Evolutionary conservation across 1,284 basidiomycete species (phyloP).

Genomic region (Naganishia sp.): DNA sequence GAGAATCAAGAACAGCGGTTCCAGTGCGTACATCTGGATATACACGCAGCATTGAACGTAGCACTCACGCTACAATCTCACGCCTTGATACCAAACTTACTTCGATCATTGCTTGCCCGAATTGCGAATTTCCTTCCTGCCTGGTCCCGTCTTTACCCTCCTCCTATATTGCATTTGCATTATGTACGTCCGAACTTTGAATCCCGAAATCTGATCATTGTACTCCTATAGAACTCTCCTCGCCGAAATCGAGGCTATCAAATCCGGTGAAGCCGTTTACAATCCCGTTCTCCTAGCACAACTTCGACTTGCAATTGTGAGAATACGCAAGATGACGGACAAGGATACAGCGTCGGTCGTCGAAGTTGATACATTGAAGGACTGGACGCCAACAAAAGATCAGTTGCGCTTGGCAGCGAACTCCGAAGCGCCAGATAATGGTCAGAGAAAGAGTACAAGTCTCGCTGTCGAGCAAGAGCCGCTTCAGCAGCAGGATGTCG

Average conservation of each 20-base stretch:
- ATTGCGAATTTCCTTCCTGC: neutral
- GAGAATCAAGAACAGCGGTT: constrained; percentile 71
- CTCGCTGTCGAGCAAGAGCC: neutral
- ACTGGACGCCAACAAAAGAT: constrained; percentile 25
- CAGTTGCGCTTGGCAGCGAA: neutral
- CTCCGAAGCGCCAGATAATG: neutral
- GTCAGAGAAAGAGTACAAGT: neutral
- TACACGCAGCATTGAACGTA: too few species aligned
- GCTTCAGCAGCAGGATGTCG: neutral
- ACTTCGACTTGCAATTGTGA: constrained; percentile 5
- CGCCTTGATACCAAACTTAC: neutral
- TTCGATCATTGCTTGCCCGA: neutral
- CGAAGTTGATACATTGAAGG: neutral
- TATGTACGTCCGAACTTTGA: neutral
- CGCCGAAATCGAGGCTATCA: constrained; percentile 63
- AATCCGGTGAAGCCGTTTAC: constrained; percentile 58
- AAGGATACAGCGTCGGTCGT: too few species aligned
- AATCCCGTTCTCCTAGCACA: constrained; percentile 22
- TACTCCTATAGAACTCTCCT: constrained; percentile 36
- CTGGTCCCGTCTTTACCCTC: neutral
- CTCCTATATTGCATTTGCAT: neutral
- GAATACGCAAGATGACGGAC: neutral
- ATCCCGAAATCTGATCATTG: constrained; percentile 7
- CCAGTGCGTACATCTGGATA: constrained; percentile 59
- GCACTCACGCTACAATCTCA: neutral